A percentile compares a stretch with the other conserved stretches of the same genome.
phyloP scores from a whole-genome alignment of 78 protist species.

The Monosiga brevicollis region DNA sequence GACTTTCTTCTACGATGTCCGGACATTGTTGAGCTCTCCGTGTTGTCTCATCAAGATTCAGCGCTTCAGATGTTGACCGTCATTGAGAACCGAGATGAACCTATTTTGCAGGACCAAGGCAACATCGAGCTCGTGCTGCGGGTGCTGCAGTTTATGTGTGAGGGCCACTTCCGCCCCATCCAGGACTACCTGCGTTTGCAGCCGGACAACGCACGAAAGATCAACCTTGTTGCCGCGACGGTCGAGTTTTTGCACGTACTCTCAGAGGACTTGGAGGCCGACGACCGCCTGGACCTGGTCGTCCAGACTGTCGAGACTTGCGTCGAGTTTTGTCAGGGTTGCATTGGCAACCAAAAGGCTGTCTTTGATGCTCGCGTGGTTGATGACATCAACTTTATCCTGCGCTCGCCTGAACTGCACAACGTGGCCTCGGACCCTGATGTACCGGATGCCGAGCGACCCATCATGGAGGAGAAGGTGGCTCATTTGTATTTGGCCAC shows the following conservation, averaged over 20 bases:
- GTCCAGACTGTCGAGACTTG: not conserved
- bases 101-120: not conserved
- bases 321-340: constrained; percentile 1
- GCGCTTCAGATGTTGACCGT: too few species aligned
- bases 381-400: not conserved
- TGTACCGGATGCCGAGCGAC: too few species aligned
- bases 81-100: not conserved
- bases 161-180: constrained; percentile 22
- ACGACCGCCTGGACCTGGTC: not conserved
- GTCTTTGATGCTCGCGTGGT: not conserved
- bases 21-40: too few species aligned
- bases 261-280: not conserved
- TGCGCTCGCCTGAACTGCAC: not conserved
- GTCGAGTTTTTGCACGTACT: not conserved
- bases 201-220: not conserved
- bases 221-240: constrained; percentile 16
- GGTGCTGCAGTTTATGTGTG: constrained; percentile 33
- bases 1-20: not conserved
- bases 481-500: not conserved
- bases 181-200: constrained; percentile 26
- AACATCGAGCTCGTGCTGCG: constrained; percentile 4
- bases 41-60: too few species aligned
- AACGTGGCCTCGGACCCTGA: not conserved
- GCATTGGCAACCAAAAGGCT: not conserved
- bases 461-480: not conserved